A percentile compares a stretch with the other conserved stretches of the same genome.
These are phyloP conservation scores for Salix udensis DNA, from an alignment of 345 rosid species.

Conservation along the genomic window DNA sequence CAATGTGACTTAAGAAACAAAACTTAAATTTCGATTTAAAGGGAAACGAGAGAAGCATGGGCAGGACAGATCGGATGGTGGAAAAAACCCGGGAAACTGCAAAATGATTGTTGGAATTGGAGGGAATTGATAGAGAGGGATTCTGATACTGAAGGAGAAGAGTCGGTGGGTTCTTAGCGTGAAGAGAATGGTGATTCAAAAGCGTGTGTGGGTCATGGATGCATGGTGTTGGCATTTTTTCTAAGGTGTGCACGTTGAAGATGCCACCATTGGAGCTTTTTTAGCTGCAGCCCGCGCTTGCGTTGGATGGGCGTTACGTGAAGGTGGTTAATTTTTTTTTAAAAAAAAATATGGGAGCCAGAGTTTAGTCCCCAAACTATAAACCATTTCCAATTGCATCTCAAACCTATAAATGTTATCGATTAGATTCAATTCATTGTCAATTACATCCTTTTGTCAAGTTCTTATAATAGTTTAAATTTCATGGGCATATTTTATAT, in stretches of 20 bases:
- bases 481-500: no score
- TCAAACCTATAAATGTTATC: no score
- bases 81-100: background rate
- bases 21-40: background rate
- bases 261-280: background rate
- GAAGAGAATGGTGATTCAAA: background rate
- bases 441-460: no score
- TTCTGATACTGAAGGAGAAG: background rate
- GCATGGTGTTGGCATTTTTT: background rate
- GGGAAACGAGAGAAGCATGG: background rate
- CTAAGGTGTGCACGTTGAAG: background rate
- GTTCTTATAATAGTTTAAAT: no score
- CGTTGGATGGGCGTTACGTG: background rate
- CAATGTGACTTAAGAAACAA: background rate
- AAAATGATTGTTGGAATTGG: background rate
- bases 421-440: no score
- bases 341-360: no score
- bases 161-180: constrained; percentile 14
- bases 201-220: background rate
- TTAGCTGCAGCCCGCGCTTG: background rate
- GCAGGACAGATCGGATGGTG: background rate
- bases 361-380: no score
- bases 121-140: background rate
- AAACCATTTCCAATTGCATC: no score
- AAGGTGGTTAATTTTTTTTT: background rate